These are phyloP conservation scores for Ensete ventricosum DNA, from an alignment of 176 grass and related monocot genomes.

Conservation along the genomic window DNA sequence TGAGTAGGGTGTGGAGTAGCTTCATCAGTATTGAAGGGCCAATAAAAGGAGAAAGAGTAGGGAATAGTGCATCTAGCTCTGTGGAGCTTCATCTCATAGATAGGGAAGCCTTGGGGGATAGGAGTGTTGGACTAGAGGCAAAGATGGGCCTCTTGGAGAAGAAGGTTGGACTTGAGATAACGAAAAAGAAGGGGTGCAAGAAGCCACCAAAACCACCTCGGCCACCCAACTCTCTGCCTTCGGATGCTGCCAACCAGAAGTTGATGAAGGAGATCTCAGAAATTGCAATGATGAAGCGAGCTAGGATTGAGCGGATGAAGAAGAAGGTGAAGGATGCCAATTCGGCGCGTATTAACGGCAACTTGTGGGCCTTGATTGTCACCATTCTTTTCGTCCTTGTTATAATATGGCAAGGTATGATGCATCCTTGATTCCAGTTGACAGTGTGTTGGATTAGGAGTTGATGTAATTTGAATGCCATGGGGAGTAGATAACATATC, in stretches of 20 bases:
- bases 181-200: slow-evolving; percentile 76
- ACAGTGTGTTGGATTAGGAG: neutral
- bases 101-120: slow-evolving; percentile 24
- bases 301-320: slow-evolving; percentile 98
- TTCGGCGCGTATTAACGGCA: slow-evolving; percentile 32
- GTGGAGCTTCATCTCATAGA: slow-evolving; percentile 25
- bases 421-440: neutral
- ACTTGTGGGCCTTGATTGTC: slow-evolving; percentile 54
- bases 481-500: neutral
- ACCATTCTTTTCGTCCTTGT: slow-evolving; percentile 80
- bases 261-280: slow-evolving; percentile 72
- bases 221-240: slow-evolving; percentile 33
- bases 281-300: slow-evolving; percentile 58
- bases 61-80: slow-evolving; percentile 12
- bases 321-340: slow-evolving; percentile 85
- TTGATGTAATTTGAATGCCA: neutral
- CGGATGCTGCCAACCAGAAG: slow-evolving; percentile 69
- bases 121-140: slow-evolving; percentile 36
- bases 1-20: slow-evolving; percentile 26
- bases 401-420: slow-evolving; percentile 91
- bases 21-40: slow-evolving; percentile 11
- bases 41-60: slow-evolving; percentile 28
- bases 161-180: slow-evolving; percentile 34
- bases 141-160: slow-evolving; percentile 39
- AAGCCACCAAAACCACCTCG: slow-evolving; percentile 70